A percentile compares a stretch with the other conserved stretches of the same genome.
These are phyloP conservation scores for Candida silvicultrix DNA, from an alignment of 805 yeast genomes.

Conservation along the genomic window DNA sequence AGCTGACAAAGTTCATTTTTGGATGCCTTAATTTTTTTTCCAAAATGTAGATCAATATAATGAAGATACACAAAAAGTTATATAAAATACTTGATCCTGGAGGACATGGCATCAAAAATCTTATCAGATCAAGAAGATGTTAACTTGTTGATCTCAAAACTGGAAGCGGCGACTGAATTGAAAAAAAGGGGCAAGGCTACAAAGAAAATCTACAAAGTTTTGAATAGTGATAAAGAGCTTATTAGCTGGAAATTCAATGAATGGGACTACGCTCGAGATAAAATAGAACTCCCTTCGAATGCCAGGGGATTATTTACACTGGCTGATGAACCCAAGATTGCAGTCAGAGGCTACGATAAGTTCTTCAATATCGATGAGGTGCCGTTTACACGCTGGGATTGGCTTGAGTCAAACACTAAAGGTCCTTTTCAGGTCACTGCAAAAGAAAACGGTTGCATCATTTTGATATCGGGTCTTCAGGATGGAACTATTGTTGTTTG, in stretches of 20 bases:
- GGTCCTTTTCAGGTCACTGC: constrained; percentile 82
- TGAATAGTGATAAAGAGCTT: constrained; percentile 20
- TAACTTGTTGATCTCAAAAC: constrained; percentile 5
- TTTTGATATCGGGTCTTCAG: constrained; percentile 68
- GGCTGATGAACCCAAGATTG: constrained; percentile 38
- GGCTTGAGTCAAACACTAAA: constrained; percentile 37
- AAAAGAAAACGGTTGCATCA: constrained; percentile 93
- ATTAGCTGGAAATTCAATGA: constrained; percentile 81
- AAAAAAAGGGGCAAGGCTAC: constrained; percentile 26
- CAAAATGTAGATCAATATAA: too few species aligned
- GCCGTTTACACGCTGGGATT: constrained; percentile 40
- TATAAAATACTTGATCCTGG: too few species aligned
- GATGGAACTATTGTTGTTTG: constrained; percentile 81
- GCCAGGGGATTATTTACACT: constrained; percentile 81
- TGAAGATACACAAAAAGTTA: too few species aligned
- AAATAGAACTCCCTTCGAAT: constrained; percentile 52
- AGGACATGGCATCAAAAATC: not conserved
- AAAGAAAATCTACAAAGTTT: constrained; percentile 22
- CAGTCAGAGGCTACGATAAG: constrained; percentile 88
- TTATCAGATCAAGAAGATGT: not conserved
- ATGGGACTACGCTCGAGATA: constrained; percentile 69
- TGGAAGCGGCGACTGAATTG: constrained; percentile 9
- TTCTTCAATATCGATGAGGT: constrained; percentile 81
- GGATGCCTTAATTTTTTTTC: too few species aligned
- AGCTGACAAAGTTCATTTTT: too few species aligned